These are phyloP conservation scores for Proteromonas lacertae DNA, from an alignment of 352 stramenopile species.

Conservation along the genomic window DNA sequence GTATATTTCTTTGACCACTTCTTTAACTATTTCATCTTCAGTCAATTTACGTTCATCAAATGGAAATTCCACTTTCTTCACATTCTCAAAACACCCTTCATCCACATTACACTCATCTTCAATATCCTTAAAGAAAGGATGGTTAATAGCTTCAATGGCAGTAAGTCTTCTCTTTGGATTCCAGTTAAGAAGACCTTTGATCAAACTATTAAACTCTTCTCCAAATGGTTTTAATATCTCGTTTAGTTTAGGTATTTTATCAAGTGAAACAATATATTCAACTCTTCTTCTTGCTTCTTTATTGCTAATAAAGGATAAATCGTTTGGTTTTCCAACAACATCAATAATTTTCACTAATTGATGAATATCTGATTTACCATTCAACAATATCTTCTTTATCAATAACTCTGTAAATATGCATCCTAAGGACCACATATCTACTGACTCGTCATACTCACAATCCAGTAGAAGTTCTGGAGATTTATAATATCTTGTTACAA, in stretches of 20 bases:
- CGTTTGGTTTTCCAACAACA: conserved; percentile 65
- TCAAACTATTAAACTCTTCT: background rate
- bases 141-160: conserved; percentile 26
- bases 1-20: no score
- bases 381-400: conserved; percentile 50
- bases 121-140: conserved; percentile 48
- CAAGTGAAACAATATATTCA: no score
- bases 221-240: no score
- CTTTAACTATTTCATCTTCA: no score
- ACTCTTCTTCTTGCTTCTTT: no score
- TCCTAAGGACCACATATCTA: conserved; percentile 94
- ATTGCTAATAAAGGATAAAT: conserved; percentile 71
- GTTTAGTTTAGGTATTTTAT: conserved; percentile 19
- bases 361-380: conserved; percentile 73
- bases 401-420: conserved; percentile 92
- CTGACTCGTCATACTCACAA: conserved; percentile 84
- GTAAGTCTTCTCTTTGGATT: conserved; percentile 31
- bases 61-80: no score
- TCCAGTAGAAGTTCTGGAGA: conserved; percentile 89
- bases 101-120: no score
- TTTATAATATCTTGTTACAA: conserved; percentile 95
- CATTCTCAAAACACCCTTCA: no score
- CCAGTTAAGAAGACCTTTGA: conserved; percentile 39
- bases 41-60: no score
- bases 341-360: conserved; percentile 69